Base-by-base conservation (phyloP, 2,329 filamentous ascomycete genomes). In the Didymellaceae sp. region DNA sequence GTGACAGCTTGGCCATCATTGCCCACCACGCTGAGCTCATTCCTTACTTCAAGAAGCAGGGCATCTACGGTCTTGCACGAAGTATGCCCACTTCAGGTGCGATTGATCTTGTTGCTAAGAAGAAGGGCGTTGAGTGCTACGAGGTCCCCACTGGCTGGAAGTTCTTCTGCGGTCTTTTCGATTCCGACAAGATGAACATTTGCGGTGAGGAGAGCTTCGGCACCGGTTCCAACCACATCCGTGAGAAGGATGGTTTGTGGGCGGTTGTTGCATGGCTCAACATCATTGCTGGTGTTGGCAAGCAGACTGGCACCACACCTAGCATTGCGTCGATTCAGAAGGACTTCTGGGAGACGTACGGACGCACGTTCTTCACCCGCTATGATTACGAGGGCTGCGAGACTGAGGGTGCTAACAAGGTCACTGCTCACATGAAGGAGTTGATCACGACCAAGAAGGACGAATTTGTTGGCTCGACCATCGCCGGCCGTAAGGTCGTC, bases 111-210 rank as follows among this genome's bases (percentile, higher is more conserved):
- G 94, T 99, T 31, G 94, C 94, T 63, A 90, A 96, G 83, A 91
- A 91, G 68, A 93, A 97, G 79, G 89, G 89, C 26, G 83, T 99
- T 32, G 80, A 90, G 78, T 88, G 86, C 77, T 99, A 99, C 78
- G 94, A 99, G 77, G 94, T 99, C 1, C 94, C 94, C 28, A 99
- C 94, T 1, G 94, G 94, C 67, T 99, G 94, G 94, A 97, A 96
- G 82, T 96, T 90, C 78, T 99, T 94, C 37, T 99, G 97, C 72
- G 94, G 94, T 55, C 94, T 95, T 32, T 96, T 91, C 59, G 94
- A 95, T 48, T 84, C 97, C 60, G 93, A 99, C 76, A 99, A 99
- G 85, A 99, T 99, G 94, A 97, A 94, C 69, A 99, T 99, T 74
- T 99, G 94, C 72, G 94, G 94, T 52, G 94, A 99, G 78, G 94